Evolutionary conservation across 495 filamentous ascomycete species (phyloP).

Genomic region (Tuber borchii): DNA sequence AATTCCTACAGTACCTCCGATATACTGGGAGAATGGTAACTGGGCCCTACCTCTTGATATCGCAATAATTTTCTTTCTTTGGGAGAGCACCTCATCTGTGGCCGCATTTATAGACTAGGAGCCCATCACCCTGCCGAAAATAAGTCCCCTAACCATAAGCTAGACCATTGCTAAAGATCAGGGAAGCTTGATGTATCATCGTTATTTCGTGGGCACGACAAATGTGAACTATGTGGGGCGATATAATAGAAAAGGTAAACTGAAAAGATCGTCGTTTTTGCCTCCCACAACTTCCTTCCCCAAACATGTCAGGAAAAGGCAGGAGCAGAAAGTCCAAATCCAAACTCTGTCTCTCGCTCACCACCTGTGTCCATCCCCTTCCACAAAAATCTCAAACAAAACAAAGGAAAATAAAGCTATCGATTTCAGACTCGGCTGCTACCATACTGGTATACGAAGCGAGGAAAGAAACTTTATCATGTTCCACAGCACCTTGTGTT

Average conservation of each 20-base stretch:
- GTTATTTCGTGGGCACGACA: no score
- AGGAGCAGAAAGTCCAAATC: no score
- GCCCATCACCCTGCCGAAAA: not conserved
- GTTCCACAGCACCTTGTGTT: not conserved
- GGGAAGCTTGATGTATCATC: not conserved
- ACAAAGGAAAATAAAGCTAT: not conserved
- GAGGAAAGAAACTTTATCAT: not conserved
- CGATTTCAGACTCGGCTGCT: not conserved
- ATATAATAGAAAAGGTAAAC: no score
- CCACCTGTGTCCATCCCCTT: no score
- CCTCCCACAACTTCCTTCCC: no score
- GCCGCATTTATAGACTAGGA: not conserved
- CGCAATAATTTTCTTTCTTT: not conserved
- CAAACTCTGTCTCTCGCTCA: no score
- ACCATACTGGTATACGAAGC: not conserved
- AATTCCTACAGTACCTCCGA: not conserved
- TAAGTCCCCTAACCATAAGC: not conserved
- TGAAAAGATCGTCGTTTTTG: no score
- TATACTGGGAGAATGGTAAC: not conserved
- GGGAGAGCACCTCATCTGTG: not conserved
- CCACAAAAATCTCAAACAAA: no score
- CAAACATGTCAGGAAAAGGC: no score
- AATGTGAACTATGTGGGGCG: no score
- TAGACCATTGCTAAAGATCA: not conserved
- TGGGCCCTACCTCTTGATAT: not conserved